phyloP scores from a whole-genome alignment of 352 stramenopile species.

The Pythium dissimile region DNA sequence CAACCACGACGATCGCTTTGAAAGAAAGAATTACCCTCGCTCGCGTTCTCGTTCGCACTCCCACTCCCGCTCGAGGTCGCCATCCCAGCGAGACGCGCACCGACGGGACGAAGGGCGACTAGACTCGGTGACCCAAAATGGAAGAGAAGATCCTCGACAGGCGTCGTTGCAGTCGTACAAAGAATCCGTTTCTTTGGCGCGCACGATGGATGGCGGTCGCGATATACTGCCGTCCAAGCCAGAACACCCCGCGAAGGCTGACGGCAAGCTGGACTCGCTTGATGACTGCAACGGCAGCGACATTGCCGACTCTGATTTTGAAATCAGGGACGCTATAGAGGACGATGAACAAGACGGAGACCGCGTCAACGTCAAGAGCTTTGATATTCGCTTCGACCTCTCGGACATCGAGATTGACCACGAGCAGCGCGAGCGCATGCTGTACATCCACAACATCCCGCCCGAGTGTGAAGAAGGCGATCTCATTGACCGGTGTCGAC shows the following conservation, averaged over 20 bases:
- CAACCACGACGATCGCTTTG: background rate
- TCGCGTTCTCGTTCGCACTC: conserved; percentile 4
- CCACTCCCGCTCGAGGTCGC: background rate
- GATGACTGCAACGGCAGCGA: conserved; percentile 33
- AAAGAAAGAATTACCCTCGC: background rate
- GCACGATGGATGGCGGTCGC: background rate
- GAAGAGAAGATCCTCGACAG: background rate
- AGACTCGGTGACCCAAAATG: too few species aligned
- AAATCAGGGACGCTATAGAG: conserved; percentile 19
- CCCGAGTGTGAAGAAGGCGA: conserved; percentile 36
- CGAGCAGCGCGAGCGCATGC: conserved; percentile 29
- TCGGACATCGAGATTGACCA: conserved; percentile 37
- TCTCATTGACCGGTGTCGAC: conserved; percentile 49
- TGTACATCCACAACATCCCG: conserved; percentile 62
- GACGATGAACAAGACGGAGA: too few species aligned
- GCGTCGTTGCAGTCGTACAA: background rate
- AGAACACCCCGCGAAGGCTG: too few species aligned
- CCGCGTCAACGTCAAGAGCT: conserved; percentile 16
- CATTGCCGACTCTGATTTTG: conserved; percentile 54
- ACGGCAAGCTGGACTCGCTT: too few species aligned
- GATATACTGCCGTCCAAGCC: background rate
- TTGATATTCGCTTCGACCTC: conserved; percentile 56
- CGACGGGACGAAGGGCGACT: background rate
- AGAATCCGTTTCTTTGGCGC: background rate
- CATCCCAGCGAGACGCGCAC: background rate